Evolutionary conservation across 805 yeast genomes (phyloP), one percentile per base, ranked within the genome.

Genomic region (Yarrowia porcina): DNA sequence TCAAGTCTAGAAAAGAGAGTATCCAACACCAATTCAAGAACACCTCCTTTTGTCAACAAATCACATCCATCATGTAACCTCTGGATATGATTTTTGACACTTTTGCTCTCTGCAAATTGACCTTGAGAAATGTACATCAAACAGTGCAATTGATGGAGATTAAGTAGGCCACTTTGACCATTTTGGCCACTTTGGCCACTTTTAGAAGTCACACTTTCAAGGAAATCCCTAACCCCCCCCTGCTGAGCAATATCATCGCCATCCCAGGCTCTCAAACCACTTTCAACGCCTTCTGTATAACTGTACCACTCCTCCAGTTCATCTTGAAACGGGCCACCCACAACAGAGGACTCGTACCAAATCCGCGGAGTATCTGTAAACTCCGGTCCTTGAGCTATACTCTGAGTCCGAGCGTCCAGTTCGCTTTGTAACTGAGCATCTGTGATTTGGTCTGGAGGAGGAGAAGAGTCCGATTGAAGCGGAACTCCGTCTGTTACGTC

Each of bases 271-370:
- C 59, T 17, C 27, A 52, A 7, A 2, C 33, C 25, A 11, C 33
- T 13, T 25, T 52, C 59, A 7, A 52, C 44, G 13, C 44, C 59
- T 13, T 35, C 44, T 21, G 35, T 52, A 60, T 70, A 71, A 1
- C 68, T 68, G 66, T 80, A 82, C 85, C 85, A 82, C 36, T 79
- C 78, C 10, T 77, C 75, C 15, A 82, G 56, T 65, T 84, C 88
- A 0, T 71, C 70, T 13, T 65, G 64, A 17, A 82, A 69, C 1
- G 69, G 64, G 12, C 75, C 73, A 1, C 69, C 67, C 56, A 81
- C 83, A 4, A 70, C 50, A 8, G 13, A 6, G 64, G 75, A 77
- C 3, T 73, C 69, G 73, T 81, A 85, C 6, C 77, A 72, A 6
- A 84, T 69, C 27, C 75, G 76, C 0, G 85, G 83, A 61, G 72